These are phyloP conservation scores for Pseudocercospora pini-densiflorae DNA, from an alignment of 2,329 filamentous ascomycete genomes.

Conservation along the genomic window DNA sequence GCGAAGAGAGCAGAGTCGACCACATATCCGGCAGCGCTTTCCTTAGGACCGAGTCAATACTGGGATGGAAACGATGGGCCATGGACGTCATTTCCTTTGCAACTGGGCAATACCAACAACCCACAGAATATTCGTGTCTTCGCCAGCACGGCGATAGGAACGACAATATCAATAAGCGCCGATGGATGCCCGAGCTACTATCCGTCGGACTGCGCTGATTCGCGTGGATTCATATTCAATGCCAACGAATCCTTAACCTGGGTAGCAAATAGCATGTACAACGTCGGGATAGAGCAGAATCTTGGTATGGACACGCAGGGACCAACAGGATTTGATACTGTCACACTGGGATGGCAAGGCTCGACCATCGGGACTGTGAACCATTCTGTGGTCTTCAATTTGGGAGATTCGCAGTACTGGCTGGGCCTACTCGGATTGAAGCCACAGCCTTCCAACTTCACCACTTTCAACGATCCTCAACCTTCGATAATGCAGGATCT, in stretches of 20 bases:
- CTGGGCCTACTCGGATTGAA: conserved; percentile 42
- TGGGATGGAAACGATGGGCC: conserved; percentile 43
- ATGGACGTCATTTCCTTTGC: conserved; percentile 45
- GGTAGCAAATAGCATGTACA: conserved; percentile 63
- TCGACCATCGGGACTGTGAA: conserved; percentile 35
- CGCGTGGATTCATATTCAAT: conserved; percentile 51
- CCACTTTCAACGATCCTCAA: conserved; percentile 40
- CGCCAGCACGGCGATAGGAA: conserved; percentile 38
- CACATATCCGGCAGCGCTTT: conserved; percentile 40
- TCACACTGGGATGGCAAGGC: conserved; percentile 43
- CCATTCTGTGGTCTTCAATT: conserved; percentile 38
- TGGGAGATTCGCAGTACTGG: conserved; percentile 37
- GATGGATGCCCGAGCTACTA: conserved; percentile 37
- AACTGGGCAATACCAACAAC: conserved; percentile 35
- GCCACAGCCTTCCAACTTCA: conserved; percentile 43
- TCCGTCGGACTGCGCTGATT: conserved; percentile 35
- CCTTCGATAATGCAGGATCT: conserved; percentile 41
- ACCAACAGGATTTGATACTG: conserved; percentile 40
- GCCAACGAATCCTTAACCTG: conserved; percentile 61
- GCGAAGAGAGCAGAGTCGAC: conserved; percentile 6
- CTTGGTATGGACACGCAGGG: conserved; percentile 49
- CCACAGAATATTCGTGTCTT: conserved; percentile 41
- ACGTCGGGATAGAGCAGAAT: conserved; percentile 62
- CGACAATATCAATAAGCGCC: conserved; percentile 36
- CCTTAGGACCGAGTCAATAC: conserved; percentile 42